phyloP scores from a whole-genome alignment of 306 rosid species.

The Quercus berberidifolia region DNA sequence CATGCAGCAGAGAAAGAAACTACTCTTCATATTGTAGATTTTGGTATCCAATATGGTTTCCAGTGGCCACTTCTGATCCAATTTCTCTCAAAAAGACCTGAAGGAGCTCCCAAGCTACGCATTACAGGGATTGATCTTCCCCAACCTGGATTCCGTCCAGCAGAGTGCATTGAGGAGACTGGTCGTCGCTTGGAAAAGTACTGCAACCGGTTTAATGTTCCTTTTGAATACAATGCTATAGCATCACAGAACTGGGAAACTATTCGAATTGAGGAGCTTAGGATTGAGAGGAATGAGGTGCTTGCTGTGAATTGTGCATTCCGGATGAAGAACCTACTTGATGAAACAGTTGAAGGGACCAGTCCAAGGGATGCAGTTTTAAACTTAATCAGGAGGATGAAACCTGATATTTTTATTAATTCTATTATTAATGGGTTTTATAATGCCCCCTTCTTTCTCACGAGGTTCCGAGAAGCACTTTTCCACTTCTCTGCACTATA shows the following conservation, averaged over 20 bases:
- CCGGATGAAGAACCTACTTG: background rate
- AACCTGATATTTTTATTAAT: background rate
- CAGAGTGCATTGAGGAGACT: slow-evolving; percentile 67
- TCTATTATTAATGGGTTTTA: background rate
- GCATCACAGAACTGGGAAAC: slow-evolving; percentile 7
- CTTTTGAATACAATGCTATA: slow-evolving; percentile 54
- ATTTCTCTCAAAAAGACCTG: slow-evolving; percentile 36
- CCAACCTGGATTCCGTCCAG: slow-evolving; percentile 78
- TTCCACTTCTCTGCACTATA: background rate
- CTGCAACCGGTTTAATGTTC: slow-evolving; percentile 53
- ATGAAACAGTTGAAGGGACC: background rate
- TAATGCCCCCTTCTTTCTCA: background rate
- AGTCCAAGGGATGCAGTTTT: background rate
- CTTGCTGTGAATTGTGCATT: background rate
- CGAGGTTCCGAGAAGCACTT: background rate
- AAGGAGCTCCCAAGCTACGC: slow-evolving; percentile 45
- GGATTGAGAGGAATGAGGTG: background rate
- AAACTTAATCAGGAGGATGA: background rate
- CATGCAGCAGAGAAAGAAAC: slow-evolving; percentile 38
- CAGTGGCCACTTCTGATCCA: slow-evolving; percentile 78
- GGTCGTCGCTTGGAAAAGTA: slow-evolving; percentile 60
- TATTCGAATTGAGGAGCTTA: slow-evolving; percentile 4
- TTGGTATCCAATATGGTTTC: slow-evolving; percentile 72
- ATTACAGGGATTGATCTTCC: slow-evolving; percentile 82
- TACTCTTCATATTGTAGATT: slow-evolving; percentile 58